These are phyloP conservation scores for Xerocomus brunneocitrinus DNA, from an alignment of 768 basidiomycete genomes.

Conservation along the genomic window DNA sequence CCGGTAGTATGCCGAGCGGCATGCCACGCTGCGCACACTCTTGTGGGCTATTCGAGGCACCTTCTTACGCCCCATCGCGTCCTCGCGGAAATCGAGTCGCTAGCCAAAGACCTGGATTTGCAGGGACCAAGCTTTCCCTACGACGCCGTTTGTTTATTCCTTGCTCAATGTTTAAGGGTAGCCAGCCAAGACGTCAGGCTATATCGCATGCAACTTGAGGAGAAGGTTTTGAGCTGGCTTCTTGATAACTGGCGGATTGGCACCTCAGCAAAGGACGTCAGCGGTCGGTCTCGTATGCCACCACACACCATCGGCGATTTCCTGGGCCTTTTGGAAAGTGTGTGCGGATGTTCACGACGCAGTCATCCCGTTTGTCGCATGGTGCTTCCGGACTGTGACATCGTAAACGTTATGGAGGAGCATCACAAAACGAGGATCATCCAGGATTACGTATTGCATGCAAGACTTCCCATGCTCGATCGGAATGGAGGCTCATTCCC, in stretches of 20 bases:
- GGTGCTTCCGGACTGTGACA: constrained; percentile 64
- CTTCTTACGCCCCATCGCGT: constrained; percentile 54
- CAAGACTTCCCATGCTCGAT: constrained; percentile 49
- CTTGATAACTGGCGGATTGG: constrained; percentile 61
- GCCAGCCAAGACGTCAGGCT: constrained; percentile 79
- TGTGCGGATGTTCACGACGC: constrained; percentile 52
- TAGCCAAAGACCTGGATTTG: constrained; percentile 80
- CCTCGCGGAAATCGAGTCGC: constrained; percentile 68
- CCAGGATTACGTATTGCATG: constrained; percentile 64
- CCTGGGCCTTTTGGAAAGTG: constrained; percentile 54
- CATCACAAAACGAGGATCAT: constrained; percentile 55
- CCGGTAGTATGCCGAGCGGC: constrained; percentile 76
- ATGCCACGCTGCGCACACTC: constrained; percentile 58
- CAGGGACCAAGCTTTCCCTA: constrained; percentile 86
- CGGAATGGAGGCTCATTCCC: constrained; percentile 6
- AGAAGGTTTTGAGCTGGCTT: constrained; percentile 82
- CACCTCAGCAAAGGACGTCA: constrained; percentile 35
- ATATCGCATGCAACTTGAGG: constrained; percentile 81
- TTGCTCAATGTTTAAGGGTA: constrained; percentile 61
- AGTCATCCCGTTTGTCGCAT: constrained; percentile 44
- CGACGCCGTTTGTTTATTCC: constrained; percentile 86
- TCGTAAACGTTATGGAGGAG: constrained; percentile 58
- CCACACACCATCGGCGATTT: constrained; percentile 57
- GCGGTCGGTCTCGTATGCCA: constrained; percentile 41
- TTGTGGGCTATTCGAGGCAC: constrained; percentile 42